These are phyloP conservation scores for Eucalyptus erythrocorys DNA, from an alignment of 345 rosid genomes.

Conservation along the genomic window DNA sequence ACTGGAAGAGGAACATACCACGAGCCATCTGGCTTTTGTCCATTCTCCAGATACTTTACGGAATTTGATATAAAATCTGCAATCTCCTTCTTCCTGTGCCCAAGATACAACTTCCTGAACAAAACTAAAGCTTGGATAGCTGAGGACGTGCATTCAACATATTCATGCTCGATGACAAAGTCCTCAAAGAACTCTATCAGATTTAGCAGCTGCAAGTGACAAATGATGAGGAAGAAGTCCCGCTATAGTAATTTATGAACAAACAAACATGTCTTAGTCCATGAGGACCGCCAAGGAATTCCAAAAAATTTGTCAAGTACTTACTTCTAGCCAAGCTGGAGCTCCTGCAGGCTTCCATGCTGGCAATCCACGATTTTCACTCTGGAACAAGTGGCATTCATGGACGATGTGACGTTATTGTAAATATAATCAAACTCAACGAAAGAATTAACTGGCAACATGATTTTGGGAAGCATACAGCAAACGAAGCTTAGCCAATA, in stretches of 20 bases:
- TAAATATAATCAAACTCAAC: background rate
- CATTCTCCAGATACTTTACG: conserved; percentile 7
- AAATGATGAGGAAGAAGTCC: background rate
- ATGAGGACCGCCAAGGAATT: background rate
- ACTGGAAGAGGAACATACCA: conserved; percentile 9
- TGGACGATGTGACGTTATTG: background rate
- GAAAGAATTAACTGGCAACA: background rate
- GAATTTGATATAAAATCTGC: conserved; percentile 25
- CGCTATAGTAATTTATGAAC: background rate
- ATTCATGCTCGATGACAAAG: conserved; percentile 25
- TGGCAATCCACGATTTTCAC: conserved; percentile 39
- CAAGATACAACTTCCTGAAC: conserved; percentile 32
- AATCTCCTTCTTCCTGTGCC: conserved; percentile 31
- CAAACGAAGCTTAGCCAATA: background rate
- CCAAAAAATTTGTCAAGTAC: conserved; percentile 1
- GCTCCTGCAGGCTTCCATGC: conserved; percentile 58
- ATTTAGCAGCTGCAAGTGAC: conserved; percentile 31
- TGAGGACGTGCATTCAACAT: conserved; percentile 40
- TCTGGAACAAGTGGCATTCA: conserved; percentile 9
- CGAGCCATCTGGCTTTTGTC: conserved; percentile 42
- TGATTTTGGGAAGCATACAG: background rate
- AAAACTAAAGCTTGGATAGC: conserved; percentile 18
- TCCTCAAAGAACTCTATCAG: conserved; percentile 44
- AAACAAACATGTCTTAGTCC: background rate
- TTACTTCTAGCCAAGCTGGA: conserved; percentile 38